Base-by-base conservation (phyloP, 495 filamentous ascomycete species). In the Halenospora varia region DNA sequence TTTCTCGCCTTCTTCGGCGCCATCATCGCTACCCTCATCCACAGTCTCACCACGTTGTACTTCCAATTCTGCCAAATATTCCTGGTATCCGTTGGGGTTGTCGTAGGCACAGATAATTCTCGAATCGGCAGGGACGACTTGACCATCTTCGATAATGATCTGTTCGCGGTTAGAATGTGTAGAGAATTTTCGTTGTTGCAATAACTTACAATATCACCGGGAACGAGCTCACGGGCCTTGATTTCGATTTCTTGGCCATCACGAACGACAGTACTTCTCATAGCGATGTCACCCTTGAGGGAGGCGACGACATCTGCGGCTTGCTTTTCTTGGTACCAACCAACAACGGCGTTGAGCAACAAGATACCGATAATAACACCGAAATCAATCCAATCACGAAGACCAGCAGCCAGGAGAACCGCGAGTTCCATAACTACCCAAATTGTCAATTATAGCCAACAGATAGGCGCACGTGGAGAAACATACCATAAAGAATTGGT, bases 291-390 rank as follows among this genome's bases (percentile, higher is more conserved):
- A 77, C 88, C 88, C 75, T 90, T 90, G 42, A 92, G 75, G 56
- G 76, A 82, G 55, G 87, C 87, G 58, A 92, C 88, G 64, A 92
- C 87, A 71, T 92, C 88, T 58, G 87, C 88, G 59, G 88, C 88
- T 74, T 90, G 87, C 75, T 90, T 91, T 71, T 92, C 88, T 71
- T 92, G 88, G 71, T 91, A 92, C 82, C 87, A 92, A 75, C 88
- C 88, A 68, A 90, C 88, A 49, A 77, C 70, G n/a, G 88, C 88
- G 75, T 92, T 92, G 56, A 92, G 84, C 61, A 85, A 74, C 25
- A 92, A 70, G 62, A 92, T 90, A 69, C 84, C 88, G 56, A 88
- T 85, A 70, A 92, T 92, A 63, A 92, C 87, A 76, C 88, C 88
- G 54, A 90, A 88, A 69, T 92, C 88, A 58, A 92, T 79, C 86